phyloP scores from a whole-genome alignment of 495 filamentous ascomycete species.

The Cenococcum geophilum region DNA sequence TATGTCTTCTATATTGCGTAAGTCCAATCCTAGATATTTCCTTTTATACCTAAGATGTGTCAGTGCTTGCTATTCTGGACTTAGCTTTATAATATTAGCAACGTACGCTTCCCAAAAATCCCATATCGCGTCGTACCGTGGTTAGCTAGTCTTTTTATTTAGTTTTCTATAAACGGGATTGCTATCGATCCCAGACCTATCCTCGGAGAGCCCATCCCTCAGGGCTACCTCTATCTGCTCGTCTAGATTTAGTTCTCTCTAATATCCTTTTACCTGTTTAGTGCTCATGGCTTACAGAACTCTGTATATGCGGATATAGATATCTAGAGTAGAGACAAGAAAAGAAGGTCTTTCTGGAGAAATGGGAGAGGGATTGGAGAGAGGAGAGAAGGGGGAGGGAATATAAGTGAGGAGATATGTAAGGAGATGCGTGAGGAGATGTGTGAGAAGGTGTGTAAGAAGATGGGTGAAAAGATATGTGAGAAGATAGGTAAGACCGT shows the following conservation, averaged over 20 bases:
- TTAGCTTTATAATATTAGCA: background rate
- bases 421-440: background rate
- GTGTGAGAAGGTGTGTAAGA: too few species aligned
- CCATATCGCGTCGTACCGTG: background rate
- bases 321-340: background rate
- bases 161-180: slow-evolving; percentile 1
- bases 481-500: background rate
- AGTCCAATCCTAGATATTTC: background rate
- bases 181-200: slow-evolving; percentile 1
- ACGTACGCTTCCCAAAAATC: background rate
- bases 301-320: background rate
- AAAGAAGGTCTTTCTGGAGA: background rate
- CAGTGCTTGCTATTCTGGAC: slow-evolving; percentile 1
- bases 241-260: background rate
- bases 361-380: slow-evolving; percentile 3
- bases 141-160: background rate
- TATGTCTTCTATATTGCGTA: slow-evolving; percentile 1
- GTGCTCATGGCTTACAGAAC: background rate
- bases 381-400: background rate
- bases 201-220: slow-evolving; percentile 1
- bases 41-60: slow-evolving; percentile 3
- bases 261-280: background rate
- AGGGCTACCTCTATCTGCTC: background rate
- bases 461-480: too few species aligned
- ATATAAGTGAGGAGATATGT: background rate